Conservation (phyloP, 352 stramenopile species). For the Elongisporangium anandrum region DNA sequence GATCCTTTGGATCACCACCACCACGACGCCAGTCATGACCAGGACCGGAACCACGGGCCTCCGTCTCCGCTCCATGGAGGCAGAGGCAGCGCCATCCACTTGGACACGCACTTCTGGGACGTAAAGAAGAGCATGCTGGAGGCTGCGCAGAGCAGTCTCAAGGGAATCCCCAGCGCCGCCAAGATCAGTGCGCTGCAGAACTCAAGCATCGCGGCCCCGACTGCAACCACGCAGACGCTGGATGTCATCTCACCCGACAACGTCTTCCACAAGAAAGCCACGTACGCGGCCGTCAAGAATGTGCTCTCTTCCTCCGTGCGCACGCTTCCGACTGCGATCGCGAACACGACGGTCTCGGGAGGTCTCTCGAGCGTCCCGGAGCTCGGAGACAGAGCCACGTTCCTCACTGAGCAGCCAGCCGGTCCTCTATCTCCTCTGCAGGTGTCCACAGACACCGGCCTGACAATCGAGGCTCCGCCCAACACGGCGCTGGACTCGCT, state of each 20-base stretch:
- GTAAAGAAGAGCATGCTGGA: conserved; percentile 72
- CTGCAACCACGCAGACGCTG: conserved; percentile 27
- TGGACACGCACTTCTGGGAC: conserved; percentile 65
- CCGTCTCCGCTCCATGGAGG: not conserved
- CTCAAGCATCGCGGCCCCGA: conserved; percentile 27
- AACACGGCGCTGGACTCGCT: not conserved
- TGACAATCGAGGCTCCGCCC: not conserved
- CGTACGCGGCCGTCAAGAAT: conserved; percentile 54
- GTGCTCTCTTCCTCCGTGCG: conserved; percentile 56
- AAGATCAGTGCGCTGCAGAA: conserved; percentile 46
- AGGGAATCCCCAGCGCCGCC: conserved; percentile 31
- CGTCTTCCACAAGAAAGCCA: conserved; percentile 59
- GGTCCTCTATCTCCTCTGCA: not conserved
- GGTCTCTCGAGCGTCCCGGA: not conserved
- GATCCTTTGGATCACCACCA: not conserved
- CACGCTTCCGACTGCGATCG: conserved; percentile 27
- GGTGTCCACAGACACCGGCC: conserved; percentile 1
- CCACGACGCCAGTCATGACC: not conserved
- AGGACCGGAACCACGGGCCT: not conserved
- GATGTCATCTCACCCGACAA: conserved; percentile 65
- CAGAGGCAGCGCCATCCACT: conserved; percentile 20
- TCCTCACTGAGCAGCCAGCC: conserved; percentile 18
- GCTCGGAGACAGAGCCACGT: not conserved
- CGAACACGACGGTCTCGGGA: conserved; percentile 4
- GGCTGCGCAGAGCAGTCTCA: conserved; percentile 20